These are phyloP conservation scores for Phytophthora melonis DNA, from an alignment of 352 stramenopile genomes.

Conservation along the genomic window DNA sequence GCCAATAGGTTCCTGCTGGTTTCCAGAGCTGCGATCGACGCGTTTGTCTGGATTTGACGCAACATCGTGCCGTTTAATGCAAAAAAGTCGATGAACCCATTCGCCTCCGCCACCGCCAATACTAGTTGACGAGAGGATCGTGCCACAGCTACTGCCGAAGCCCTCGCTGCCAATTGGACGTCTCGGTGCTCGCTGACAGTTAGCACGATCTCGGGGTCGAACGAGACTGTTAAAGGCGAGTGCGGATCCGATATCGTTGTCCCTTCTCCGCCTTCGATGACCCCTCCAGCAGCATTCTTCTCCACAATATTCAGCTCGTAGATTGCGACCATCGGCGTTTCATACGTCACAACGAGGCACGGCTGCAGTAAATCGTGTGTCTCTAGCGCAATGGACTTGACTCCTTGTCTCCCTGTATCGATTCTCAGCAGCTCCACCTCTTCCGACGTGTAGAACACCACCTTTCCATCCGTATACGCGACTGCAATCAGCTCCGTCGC, in stretches of 20 bases:
- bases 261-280: neutral
- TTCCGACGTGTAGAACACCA: slow-evolving; percentile 49
- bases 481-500: slow-evolving; percentile 51
- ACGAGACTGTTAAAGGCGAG: neutral
- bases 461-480: slow-evolving; percentile 27
- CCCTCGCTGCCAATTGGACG: neutral
- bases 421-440: slow-evolving; percentile 33
- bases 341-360: slow-evolving; percentile 33
- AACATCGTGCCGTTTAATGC: slow-evolving; percentile 59
- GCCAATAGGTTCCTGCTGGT: slow-evolving; percentile 50
- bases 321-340: slow-evolving; percentile 10
- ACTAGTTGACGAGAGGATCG: slow-evolving; percentile 30
- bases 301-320: slow-evolving; percentile 38
- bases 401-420: neutral
- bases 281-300: neutral
- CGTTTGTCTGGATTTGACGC: slow-evolving; percentile 40
- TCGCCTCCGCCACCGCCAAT: slow-evolving; percentile 22
- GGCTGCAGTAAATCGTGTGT: slow-evolving; percentile 21
- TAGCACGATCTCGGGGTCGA: slow-evolving; percentile 3
- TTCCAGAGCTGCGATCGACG: slow-evolving; percentile 39
- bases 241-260: neutral
- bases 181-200: slow-evolving; percentile 6
- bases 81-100: slow-evolving; percentile 41
- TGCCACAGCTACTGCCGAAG: slow-evolving; percentile 18
- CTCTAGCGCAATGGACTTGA: slow-evolving; percentile 30